phyloP scores from a whole-genome alignment of 2,329 filamentous ascomycete species.

The Beauveria sp. region DNA sequence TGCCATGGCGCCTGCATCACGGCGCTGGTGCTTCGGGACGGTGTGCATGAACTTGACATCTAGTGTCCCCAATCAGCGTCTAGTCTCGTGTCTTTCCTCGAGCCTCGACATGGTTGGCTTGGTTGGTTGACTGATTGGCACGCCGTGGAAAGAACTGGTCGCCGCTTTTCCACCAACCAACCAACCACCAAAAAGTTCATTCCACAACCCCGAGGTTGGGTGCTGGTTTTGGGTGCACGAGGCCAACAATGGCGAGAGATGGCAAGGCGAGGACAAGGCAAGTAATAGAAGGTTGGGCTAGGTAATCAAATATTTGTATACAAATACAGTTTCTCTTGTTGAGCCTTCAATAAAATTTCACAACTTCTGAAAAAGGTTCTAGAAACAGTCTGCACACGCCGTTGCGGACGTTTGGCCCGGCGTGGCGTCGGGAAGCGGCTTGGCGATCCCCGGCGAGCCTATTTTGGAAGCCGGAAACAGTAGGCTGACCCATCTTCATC shows the following conservation, averaged over 20 bases:
- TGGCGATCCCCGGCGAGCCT: not conserved
- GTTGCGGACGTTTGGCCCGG: not conserved
- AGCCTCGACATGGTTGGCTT: not conserved
- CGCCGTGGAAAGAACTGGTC: too few relatives aligned
- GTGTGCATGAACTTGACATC: constrained; percentile 1
- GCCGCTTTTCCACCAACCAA: too few relatives aligned
- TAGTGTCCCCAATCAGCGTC: not conserved
- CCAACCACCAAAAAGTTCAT: too few relatives aligned
- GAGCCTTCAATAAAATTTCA: not conserved
- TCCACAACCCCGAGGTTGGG: too few relatives aligned
- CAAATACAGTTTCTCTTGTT: not conserved
- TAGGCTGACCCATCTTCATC: too few relatives aligned
- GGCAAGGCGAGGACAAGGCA: too few relatives aligned
- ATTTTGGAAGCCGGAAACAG: not conserved
- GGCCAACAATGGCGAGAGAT: too few relatives aligned
- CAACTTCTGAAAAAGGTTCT: not conserved
- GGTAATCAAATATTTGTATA: too few relatives aligned
- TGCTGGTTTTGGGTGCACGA: too few relatives aligned
- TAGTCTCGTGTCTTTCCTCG: too few relatives aligned
- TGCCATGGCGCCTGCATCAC: not conserved
- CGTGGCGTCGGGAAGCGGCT: not conserved
- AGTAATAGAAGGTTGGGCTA: too few relatives aligned
- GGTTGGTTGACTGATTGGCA: not conserved
- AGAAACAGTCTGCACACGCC: not conserved
- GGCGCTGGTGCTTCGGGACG: not conserved